These are phyloP conservation scores for Russula sp. DNA, from an alignment of 768 basidiomycete species.

Conservation along the genomic window DNA sequence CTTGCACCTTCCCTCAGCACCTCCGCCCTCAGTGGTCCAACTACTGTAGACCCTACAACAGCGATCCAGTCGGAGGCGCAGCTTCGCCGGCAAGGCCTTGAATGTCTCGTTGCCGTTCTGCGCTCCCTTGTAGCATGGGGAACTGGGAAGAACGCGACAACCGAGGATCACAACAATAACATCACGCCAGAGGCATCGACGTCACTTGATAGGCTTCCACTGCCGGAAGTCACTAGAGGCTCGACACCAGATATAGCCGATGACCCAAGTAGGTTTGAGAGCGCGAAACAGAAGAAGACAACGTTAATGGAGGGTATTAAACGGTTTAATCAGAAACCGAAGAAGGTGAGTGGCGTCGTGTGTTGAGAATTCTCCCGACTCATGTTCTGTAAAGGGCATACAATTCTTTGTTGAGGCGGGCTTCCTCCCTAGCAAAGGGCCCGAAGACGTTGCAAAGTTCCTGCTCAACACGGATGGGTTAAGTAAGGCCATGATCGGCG, in stretches of 20 bases:
- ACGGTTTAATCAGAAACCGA: constrained; percentile 99
- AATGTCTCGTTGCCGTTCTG: constrained; percentile 85
- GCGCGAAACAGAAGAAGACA: constrained; percentile 94
- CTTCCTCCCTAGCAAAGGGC: constrained; percentile 70
- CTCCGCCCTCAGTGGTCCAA: constrained; percentile 60
- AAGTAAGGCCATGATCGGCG: constrained; percentile 94
- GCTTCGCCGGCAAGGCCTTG: constrained; percentile 87
- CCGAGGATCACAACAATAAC: constrained; percentile 40
- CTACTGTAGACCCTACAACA: constrained; percentile 61
- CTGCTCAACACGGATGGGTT: constrained; percentile 86
- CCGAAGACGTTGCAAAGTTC: constrained; percentile 81
- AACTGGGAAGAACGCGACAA: constrained; percentile 47
- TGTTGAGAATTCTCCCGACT: background rate
- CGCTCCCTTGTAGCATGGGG: constrained; percentile 93
- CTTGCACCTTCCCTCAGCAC: constrained; percentile 66
- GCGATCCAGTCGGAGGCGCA: constrained; percentile 79
- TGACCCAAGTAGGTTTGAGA: constrained; percentile 91
- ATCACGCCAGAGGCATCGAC: constrained; percentile 52
- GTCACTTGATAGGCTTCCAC: constrained; percentile 52
- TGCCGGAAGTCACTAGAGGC: constrained; percentile 54
- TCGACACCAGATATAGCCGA: constrained; percentile 80
- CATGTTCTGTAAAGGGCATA: constrained; percentile 60
- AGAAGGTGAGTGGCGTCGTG: constrained; percentile 56
- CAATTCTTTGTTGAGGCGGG: constrained; percentile 85
- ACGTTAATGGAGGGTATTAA: constrained; percentile 92